Evolutionary conservation across 2,329 filamentous ascomycete species (phyloP).

Genomic region (Epichloe aotearoae): DNA sequence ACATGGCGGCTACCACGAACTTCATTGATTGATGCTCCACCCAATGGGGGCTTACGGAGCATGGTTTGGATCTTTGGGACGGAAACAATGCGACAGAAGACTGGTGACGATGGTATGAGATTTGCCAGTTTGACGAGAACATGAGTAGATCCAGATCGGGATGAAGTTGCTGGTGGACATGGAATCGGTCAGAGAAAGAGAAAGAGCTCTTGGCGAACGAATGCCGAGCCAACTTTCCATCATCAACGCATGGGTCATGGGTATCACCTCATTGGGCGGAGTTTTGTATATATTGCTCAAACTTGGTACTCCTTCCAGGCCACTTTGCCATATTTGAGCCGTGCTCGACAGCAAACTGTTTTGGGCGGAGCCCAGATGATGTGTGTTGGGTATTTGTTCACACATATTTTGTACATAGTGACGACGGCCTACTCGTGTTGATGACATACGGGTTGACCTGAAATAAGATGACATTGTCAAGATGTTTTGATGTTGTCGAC

Average conservation of each 20-base stretch:
- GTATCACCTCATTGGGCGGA: conserved; percentile 5
- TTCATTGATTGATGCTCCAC: background rate
- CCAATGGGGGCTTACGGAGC: background rate
- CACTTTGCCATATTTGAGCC: background rate
- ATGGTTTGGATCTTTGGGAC: background rate
- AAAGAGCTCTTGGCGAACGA: background rate
- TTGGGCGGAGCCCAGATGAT: background rate
- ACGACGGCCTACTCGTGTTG: background rate
- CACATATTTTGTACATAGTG: background rate
- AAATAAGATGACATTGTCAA: too few relatives aligned
- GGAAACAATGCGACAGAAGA: background rate
- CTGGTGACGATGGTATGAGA: background rate
- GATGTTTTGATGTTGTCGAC: too few relatives aligned
- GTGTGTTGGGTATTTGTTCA: background rate
- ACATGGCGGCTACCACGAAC: background rate
- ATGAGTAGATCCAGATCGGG: background rate
- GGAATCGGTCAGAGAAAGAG: background rate
- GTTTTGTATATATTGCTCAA: conserved; percentile 3
- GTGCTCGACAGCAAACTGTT: background rate
- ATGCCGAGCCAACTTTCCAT: background rate
- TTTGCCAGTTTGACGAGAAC: background rate
- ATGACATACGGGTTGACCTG: too few relatives aligned
- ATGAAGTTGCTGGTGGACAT: background rate
- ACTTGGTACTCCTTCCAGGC: background rate
- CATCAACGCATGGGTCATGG: background rate